phyloP scores from a whole-genome alignment of 208 protist species.

The Strigomonas galati region DNA sequence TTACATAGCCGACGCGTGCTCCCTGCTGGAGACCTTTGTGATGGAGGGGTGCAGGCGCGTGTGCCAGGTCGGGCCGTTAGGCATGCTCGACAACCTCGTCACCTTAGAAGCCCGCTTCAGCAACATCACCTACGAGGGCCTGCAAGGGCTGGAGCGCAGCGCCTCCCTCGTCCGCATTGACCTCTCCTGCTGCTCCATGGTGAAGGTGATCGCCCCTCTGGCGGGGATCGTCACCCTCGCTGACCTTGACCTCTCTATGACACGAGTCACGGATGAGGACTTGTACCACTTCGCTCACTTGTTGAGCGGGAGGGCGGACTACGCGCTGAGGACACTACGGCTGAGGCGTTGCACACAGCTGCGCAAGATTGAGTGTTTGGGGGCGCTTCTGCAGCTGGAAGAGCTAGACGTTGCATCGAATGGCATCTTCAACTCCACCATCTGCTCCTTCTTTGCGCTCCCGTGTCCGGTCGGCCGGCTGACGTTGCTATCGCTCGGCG shows the following conservation, averaged over 20 bases:
- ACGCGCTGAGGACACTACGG: too few relatives aligned
- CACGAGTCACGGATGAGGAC: background rate
- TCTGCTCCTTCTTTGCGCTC: background rate
- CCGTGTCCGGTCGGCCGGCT: background rate
- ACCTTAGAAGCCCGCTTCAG: background rate
- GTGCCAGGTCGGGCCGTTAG: background rate
- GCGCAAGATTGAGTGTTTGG: too few relatives aligned
- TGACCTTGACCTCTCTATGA: background rate
- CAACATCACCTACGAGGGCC: constrained; percentile 6
- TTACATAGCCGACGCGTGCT: too few relatives aligned
- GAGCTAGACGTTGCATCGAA: too few relatives aligned
- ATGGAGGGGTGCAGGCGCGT: background rate
- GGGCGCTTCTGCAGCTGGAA: too few relatives aligned
- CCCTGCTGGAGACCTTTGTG: background rate
- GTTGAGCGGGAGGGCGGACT: background rate
- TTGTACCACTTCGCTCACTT: background rate
- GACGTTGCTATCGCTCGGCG: constrained; percentile 15
- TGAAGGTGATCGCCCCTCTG: constrained; percentile 19
- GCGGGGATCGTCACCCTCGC: background rate
- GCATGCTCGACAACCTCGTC: background rate
- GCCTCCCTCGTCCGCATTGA: constrained; percentile 9
- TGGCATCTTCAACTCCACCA: background rate
- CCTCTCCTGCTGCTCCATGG: constrained; percentile 17
- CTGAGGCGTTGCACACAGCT: too few relatives aligned
- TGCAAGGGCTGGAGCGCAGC: constrained; percentile 24